A percentile compares a stretch with the other conserved stretches of the same genome.
Evolutionary conservation across 805 yeast genomes (phyloP).

Genomic region (Saccharomycopsis vini): DNA sequence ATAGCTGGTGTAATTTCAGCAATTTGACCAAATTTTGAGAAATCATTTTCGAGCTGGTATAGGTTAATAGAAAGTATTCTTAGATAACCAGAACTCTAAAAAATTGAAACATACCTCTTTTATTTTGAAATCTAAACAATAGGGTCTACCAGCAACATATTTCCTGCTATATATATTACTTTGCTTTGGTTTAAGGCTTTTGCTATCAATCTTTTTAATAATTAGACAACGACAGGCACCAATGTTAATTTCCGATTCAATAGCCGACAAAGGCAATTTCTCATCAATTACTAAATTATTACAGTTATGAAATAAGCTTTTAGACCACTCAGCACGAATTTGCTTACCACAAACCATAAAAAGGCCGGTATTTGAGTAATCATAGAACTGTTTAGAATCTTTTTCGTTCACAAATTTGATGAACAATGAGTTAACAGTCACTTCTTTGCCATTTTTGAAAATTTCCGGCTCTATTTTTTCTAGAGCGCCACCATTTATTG

Average conservation of each 20-base stretch:
- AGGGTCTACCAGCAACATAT: slow-evolving; percentile 5
- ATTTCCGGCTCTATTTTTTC: slow-evolving; percentile 34
- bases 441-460: slow-evolving; percentile 10
- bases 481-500: slow-evolving; percentile 61
- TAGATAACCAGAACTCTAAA: not conserved
- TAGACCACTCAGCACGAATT: slow-evolving; percentile 1
- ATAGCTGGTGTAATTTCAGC: slow-evolving; percentile 58
- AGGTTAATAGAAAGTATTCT: not conserved
- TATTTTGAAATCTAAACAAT: slow-evolving; percentile 29
- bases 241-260: not conserved
- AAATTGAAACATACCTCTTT: slow-evolving; percentile 8
- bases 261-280: not conserved
- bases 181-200: slow-evolving; percentile 1
- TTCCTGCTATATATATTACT: not conserved
- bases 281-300: too few species aligned
- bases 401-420: slow-evolving; percentile 43
- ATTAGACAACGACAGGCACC: slow-evolving; percentile 48
- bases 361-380: slow-evolving; percentile 42
- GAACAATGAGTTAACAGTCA: slow-evolving; percentile 26
- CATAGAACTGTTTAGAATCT: slow-evolving; percentile 46
- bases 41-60: slow-evolving; percentile 31
- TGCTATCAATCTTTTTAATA: slow-evolving; percentile 27
- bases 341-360: slow-evolving; percentile 49
- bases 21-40: slow-evolving; percentile 48
- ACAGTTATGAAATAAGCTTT: too few species aligned